phyloP scores from a whole-genome alignment of 192 early-diverging fungal species.

The Mortierella antarctica region DNA sequence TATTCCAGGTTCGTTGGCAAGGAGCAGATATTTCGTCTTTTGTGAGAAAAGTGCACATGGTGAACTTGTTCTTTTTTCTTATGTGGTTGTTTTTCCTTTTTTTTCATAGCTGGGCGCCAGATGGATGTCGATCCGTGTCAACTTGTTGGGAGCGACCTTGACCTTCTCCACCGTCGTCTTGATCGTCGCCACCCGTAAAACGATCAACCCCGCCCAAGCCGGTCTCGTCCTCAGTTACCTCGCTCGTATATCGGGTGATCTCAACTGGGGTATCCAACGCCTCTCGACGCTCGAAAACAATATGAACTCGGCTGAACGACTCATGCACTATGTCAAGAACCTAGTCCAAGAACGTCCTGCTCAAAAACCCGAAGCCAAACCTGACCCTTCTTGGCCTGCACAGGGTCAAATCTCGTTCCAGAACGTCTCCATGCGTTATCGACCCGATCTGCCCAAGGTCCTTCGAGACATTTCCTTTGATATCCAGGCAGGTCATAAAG shows the following conservation, averaged over 20 bases:
- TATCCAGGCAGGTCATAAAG: constrained; percentile 71
- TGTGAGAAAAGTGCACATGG: too few species aligned
- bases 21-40: too few species aligned
- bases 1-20: constrained; percentile 60
- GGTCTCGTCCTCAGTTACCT: constrained; percentile 77
- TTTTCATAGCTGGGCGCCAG: constrained; percentile 58
- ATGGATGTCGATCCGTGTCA: constrained; percentile 81
- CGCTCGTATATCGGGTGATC: constrained; percentile 73
- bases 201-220: constrained; percentile 77
- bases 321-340: constrained; percentile 42
- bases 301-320: constrained; percentile 50
- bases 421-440: constrained; percentile 80
- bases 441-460: constrained; percentile 70
- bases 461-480: constrained; percentile 76
- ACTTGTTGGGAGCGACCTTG: constrained; percentile 75
- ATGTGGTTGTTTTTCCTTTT: too few species aligned
- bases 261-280: constrained; percentile 74
- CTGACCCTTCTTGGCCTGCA: constrained; percentile 68
- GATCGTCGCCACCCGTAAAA: constrained; percentile 70
- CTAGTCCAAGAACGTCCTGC: constrained; percentile 32
- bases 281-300: constrained; percentile 68
- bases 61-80: too few species aligned
- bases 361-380: constrained; percentile 27
- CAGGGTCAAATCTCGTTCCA: constrained; percentile 76
- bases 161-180: constrained; percentile 83